Base-by-base conservation (phyloP, 2,329 filamentous ascomycete species). In the Fusarium tricinctum region DNA sequence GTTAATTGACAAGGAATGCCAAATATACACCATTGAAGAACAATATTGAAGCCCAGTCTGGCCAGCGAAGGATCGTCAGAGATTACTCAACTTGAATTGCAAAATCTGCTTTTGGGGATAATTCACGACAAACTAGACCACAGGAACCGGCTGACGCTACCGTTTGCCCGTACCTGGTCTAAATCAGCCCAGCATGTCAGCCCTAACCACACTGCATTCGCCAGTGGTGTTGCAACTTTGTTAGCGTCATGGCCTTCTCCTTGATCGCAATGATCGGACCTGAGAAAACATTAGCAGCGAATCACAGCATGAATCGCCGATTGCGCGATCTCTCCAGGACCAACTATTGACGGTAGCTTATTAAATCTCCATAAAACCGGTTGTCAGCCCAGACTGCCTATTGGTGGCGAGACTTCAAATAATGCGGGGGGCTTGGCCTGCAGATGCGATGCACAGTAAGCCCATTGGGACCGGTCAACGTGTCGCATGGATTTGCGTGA, bases 391-490 rank as follows among this genome's bases (percentile, higher is more conserved):
- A 2, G 14, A 13, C 5, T 32, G 12, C 13, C 33, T 26, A 47
- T 56, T 62, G 59, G 57, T 20, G 35, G n/a, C 14, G 15, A 7
- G 20, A 33, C 26, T 7, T 19, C 28, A 30, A 43, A 20, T 14
- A 43, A 55, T 49, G 57, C 28, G 57, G 57, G 58, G 58, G 19
- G 4, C 15, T 8, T 12, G 26, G 14, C 15, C 23, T 62, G 44
- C 39, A 51, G 38, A 42, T 51, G 54, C 38, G 38, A 35, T 45
- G 54, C 38, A 60, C 14, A n/a, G 38, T 63, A 63, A 48, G 60
- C 49, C 26, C 44, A 30, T 17, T n/a, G 23, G 8, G 58, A 63
- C 60, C 58, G 50, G 59, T 63, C 49, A 63, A 57, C 43, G 35
- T 42, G 32, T 30, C 28, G 35, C 26, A 30, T 30, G 28, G 10